Percentiles rank a stretch among this genome's conserved stretches.
These are phyloP conservation scores for Penicillium macrosclerotiorum DNA, from an alignment of 495 filamentous ascomycete species.

Conservation along the genomic window DNA sequence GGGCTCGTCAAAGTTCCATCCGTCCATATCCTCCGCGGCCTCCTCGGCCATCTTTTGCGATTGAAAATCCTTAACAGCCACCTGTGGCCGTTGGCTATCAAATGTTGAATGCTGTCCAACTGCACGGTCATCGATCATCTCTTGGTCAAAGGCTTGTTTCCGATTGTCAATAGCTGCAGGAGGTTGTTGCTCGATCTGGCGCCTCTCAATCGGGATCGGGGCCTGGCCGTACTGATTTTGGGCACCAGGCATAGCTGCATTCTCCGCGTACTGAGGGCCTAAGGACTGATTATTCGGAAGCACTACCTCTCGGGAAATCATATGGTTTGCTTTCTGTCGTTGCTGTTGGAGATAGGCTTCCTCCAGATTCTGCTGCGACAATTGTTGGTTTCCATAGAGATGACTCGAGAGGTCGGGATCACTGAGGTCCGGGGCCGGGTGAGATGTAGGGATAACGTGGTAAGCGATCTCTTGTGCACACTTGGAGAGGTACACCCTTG, in stretches of 20 bases:
- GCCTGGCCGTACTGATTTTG: constrained; percentile 31
- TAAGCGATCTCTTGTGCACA: constrained; percentile 55
- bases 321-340: constrained; percentile 43
- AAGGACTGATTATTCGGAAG: constrained; percentile 49
- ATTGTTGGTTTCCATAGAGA: constrained; percentile 45
- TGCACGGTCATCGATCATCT: constrained; percentile 51
- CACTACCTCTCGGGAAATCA: constrained; percentile 44
- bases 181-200: constrained; percentile 30
- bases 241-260: constrained; percentile 31
- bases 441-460: constrained; percentile 51
- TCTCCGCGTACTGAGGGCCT: constrained; percentile 43
- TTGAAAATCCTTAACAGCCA: constrained; percentile 33
- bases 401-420: constrained; percentile 48
- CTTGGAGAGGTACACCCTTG: constrained; percentile 51
- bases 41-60: constrained; percentile 35
- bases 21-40: constrained; percentile 60
- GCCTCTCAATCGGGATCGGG: constrained; percentile 33
- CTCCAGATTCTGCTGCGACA: constrained; percentile 48
- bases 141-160: constrained; percentile 37
- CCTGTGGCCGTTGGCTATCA: constrained; percentile 53
- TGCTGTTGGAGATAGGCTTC: constrained; percentile 51
- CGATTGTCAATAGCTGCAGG: constrained; percentile 40
- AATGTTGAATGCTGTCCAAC: constrained; percentile 56
- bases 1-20: constrained; percentile 89
- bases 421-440: constrained; percentile 44